Conservation (phyloP, 805 yeast species). For the Yarrowia keelungensis region DNA sequence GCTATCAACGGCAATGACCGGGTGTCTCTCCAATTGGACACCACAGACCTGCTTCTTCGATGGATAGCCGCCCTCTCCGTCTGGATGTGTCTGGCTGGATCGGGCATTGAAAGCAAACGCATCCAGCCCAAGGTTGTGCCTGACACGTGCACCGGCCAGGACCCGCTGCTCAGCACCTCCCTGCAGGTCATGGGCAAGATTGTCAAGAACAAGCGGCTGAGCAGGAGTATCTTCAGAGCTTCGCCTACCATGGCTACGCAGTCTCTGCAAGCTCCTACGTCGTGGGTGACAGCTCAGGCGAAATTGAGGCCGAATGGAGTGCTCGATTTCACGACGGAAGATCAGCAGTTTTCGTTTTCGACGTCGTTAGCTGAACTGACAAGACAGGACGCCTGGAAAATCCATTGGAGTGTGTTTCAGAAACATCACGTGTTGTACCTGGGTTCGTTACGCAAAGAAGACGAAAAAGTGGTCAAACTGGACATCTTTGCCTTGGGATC, state of each 20-base stretch:
- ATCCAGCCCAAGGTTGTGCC: slow-evolving; percentile 17
- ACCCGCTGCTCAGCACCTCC: not conserved
- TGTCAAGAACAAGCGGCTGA: slow-evolving; percentile 21
- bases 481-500: slow-evolving; percentile 14
- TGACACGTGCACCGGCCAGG: slow-evolving; percentile 11
- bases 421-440: slow-evolving; percentile 28
- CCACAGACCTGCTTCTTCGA: not conserved
- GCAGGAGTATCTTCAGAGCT: slow-evolving; percentile 9
- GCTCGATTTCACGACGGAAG: slow-evolving; percentile 23
- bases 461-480: slow-evolving; percentile 29
- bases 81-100: slow-evolving; percentile 30
- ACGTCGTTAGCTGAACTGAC: slow-evolving; percentile 11
- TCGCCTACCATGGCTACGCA: slow-evolving; percentile 1
- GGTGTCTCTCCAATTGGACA: slow-evolving; percentile 1
- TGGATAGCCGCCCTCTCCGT: slow-evolving; percentile 26
- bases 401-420: slow-evolving; percentile 32
- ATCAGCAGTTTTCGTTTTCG: slow-evolving; percentile 25
- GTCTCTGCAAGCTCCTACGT: slow-evolving; percentile 8
- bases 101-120: slow-evolving; percentile 20
- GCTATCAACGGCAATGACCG: slow-evolving; percentile 8
- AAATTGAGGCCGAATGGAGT: slow-evolving; percentile 5
- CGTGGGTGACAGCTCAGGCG: slow-evolving; percentile 9
- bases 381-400: slow-evolving; percentile 19
- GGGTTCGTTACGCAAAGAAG: slow-evolving; percentile 24
- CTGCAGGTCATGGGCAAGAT: slow-evolving; percentile 33